Evolutionary conservation across 2,329 filamentous ascomycete species (phyloP).

Genomic region (Pseudocercospora macadamiae): DNA sequence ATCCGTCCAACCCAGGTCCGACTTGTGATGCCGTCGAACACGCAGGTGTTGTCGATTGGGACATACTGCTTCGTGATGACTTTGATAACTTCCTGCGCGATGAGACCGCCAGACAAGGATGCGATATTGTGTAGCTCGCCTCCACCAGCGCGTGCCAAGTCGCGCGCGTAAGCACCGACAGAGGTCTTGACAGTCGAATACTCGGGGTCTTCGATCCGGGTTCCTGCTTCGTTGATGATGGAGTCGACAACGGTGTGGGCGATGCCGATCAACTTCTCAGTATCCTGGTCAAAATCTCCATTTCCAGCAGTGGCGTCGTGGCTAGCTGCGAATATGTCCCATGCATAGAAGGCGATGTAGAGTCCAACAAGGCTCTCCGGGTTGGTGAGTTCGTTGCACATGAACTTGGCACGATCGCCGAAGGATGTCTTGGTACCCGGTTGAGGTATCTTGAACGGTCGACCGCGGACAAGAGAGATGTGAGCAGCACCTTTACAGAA

Average conservation of each 20-base stretch:
- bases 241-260: constrained; percentile 46
- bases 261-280: constrained; percentile 46
- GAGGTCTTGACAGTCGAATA: constrained; percentile 42
- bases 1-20: constrained; percentile 44
- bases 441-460: constrained; percentile 54
- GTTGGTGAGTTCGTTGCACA: constrained; percentile 46
- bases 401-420: constrained; percentile 52
- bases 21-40: constrained; percentile 65
- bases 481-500: constrained; percentile 97
- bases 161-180: constrained; percentile 43
- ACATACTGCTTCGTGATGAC: constrained; percentile 71
- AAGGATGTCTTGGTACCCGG: constrained; percentile 41
- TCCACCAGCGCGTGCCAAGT: constrained; percentile 71
- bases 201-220: constrained; percentile 46
- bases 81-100: constrained; percentile 97
- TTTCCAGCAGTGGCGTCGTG: constrained; percentile 41
- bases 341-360: constrained; percentile 56
- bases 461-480: constrained; percentile 79
- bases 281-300: constrained; percentile 40
- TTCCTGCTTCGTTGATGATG: constrained; percentile 47
- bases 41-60: constrained; percentile 64
- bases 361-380: constrained; percentile 51
- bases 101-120: constrained; percentile 83
- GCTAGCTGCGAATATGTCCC: constrained; percentile 50
- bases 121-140: constrained; percentile 93